Evolutionary conservation across 345 rosid species (phyloP), one percentile per base, ranked within the genome.

Genomic region (Euphorbia peplus): DNA sequence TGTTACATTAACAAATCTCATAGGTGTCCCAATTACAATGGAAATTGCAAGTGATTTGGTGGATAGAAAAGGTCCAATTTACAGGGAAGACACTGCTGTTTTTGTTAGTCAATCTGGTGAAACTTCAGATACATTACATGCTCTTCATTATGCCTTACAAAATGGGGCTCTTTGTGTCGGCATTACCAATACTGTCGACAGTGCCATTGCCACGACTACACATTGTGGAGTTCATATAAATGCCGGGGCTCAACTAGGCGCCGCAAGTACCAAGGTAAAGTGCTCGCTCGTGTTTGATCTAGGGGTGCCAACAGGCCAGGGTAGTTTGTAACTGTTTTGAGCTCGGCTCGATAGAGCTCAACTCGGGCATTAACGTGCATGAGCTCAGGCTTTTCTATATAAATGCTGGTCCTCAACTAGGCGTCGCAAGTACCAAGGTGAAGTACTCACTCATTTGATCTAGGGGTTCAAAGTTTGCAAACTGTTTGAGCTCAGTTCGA

Each of bases 51-150:
- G 98, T 76, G 98, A 93, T 84, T 86, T 93, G 15, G 75, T 83
- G 86, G 98, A 93, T 75, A 76, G 98, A 66, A 89, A 87, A 75
- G 98, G 97, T 78, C 97, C 97, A 25, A 91, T 93, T 68, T 89
- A 93, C 81, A 88, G 98, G 82, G 97, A 93, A 82, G 98, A 93
- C 70, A 93, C 97, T 5, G 98, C 96, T 11, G 93, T 83, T 63
- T 93, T 93, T 84, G 98, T 93, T 63, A 91, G 98, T 82, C 97
- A 93, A 76, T 93, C 98, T 57, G 98, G 98, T 79, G 98, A 93
- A 93, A 93, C 98, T 25, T 96, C 98, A 48, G 98, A 93, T 83
- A 84, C 98, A 19, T 73, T 93, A 71, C 81, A 76, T 67, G 98
- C 98, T 16, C 66, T 93, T 60, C 91, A 88, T 51, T 89, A 93